Evolutionary conservation across 73 alveolate genomes (phyloP), one percentile per base, ranked within the genome.

Genomic region (Paramecium biaurelia): DNA sequence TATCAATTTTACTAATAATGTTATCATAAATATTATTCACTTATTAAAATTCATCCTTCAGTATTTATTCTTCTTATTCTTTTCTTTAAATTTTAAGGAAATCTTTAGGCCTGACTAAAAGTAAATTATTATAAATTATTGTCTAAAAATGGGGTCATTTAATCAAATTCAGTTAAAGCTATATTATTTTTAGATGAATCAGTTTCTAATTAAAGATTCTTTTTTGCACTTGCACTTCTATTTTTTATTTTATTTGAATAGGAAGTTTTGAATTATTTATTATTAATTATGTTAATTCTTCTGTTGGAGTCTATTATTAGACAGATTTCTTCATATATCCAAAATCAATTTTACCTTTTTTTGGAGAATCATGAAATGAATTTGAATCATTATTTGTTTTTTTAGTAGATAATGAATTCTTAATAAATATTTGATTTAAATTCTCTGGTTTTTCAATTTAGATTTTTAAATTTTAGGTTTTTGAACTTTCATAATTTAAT

Each of bases 281-380:
- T 63, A 63, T 12, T 11, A 63, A 63, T 63, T 63, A 63, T 63
- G 84, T 30, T 30, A 63, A 0, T 63, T 63, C 84, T 12, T 63
- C 84, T 26, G 10, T 30, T 26, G 84, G 45, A 30, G 84, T 26
- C 28, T 63, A 63, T 30, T 63, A 12, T 63, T 63, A 26, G 6
- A 32, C 84, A 30, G 84, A 26, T 12, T 63, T 63, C 11, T 63
- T 63, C 41, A 63, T 63, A 7, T 32, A 12, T 6, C 84, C 45
- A 32, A 63, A 63, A 63, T 63, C 84, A 63, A 63, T 35, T 74
- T 74, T 37, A 12, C 68, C 37, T 74, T 74, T 74, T 74, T 34
- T 37, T 32, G 87, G 87, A 15, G 57, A n/a, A 11, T 74, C 87
- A 74, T 74, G 14, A 18, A 37, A 70, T 37, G 42, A 20, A 2